Base-by-base conservation (phyloP, 352 stramenopile species). In the Globisporangium rhizosaccharum region DNA sequence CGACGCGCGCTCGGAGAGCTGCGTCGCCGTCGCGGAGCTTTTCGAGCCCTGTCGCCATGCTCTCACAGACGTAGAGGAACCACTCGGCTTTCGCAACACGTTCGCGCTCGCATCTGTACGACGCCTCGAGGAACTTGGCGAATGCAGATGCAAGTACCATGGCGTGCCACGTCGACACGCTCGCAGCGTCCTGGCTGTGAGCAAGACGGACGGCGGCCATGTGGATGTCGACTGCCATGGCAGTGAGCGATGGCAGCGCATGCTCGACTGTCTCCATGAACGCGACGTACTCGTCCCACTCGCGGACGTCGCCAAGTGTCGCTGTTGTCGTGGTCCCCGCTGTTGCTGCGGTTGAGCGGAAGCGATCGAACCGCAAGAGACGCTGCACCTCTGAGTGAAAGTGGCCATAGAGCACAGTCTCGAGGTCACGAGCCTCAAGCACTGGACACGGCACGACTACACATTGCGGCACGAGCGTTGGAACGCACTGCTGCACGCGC, bases 381-480 rank as follows among this genome's bases (percentile, higher is more conserved):
- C 67, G 60, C 12, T 80, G 64, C 4, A 84, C 18, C 48, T 84
- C 67, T 11, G 63, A 41, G n/a, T 72, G 61, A n/a, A 85, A 87
- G 52, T 72, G 69, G 0, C 76, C 76, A 28, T 78, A 82, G 0
- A 85, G 26, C 1, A 75, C 37, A 0, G 67, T 70, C 10, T 72
- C 55, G 0, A 88, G 44, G 10, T 68, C 70, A 14, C 70, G 50
- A 0, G 55, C 53, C 8, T 69, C 33, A 2, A 88, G 42, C 1
- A 50, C 18, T 12, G 70, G 59, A 0, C 80, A 51, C 0, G 66
- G 67, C 1, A 83, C 67, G 1, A 79, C 14, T 44, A 54, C 67
- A 51, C 72, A 82, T 8, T 56, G 54, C 0, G 56, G 4, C n/a
- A 87, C 71, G 0, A 87, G 23, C n/a, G 59, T 64, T 1, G 79